These are phyloP conservation scores for Metschnikowia continentalis DNA, from an alignment of 805 yeast genomes.

Conservation along the genomic window DNA sequence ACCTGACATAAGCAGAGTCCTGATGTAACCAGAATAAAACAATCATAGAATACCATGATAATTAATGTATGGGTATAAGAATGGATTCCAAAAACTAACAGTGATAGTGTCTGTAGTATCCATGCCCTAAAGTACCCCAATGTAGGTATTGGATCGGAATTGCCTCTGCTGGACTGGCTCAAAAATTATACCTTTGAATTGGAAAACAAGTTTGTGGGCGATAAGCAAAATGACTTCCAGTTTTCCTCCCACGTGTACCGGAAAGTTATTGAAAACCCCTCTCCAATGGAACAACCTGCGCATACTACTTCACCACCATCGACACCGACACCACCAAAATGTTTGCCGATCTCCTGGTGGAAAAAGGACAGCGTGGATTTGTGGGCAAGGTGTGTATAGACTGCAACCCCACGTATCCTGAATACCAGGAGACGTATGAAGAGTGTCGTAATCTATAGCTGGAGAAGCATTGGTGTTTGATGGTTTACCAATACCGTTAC, in stretches of 20 bases:
- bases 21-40: too few relatives aligned
- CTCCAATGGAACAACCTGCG: constrained; percentile 83
- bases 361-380: constrained; percentile 78
- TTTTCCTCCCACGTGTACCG: constrained; percentile 62
- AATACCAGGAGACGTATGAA: constrained; percentile 58
- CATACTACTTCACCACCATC: constrained; percentile 86
- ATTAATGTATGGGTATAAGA: too few relatives aligned
- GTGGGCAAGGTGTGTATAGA: constrained; percentile 96
- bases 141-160: constrained; percentile 66
- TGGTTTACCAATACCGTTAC: too few relatives aligned
- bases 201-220: constrained; percentile 56
- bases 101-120: too few relatives aligned
- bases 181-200: constrained; percentile 83
- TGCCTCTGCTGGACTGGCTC: constrained; percentile 88
- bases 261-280: constrained; percentile 66
- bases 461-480: too few relatives aligned
- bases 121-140: constrained; percentile 45
- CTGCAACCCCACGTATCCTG: constrained; percentile 59
- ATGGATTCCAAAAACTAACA: too few relatives aligned
- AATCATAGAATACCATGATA: too few relatives aligned
- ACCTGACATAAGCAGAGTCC: too few relatives aligned
- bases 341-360: constrained; percentile 66
- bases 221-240: constrained; percentile 32
- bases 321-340: constrained; percentile 67
- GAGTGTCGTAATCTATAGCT: constrained; percentile 31